phyloP scores from a whole-genome alignment of 257 asterid species.

The Nicotiana tabacum region DNA sequence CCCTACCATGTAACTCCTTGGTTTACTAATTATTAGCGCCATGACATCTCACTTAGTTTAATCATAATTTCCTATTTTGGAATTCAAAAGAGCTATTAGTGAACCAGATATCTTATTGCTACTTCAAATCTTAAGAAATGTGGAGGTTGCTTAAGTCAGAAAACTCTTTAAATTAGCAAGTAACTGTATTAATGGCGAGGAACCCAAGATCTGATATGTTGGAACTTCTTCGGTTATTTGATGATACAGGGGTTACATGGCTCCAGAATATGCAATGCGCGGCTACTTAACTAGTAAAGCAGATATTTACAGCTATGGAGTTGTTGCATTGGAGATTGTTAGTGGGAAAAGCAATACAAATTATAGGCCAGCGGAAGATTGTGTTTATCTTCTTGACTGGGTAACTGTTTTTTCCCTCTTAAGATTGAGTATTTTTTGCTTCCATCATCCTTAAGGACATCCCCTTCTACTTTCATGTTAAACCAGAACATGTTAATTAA shows the following conservation, averaged over 20 bases:
- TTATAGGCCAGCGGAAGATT: conserved; percentile 69
- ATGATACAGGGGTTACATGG: conserved; percentile 83
- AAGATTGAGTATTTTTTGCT: neutral
- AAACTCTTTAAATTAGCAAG: neutral
- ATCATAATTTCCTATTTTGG: neutral
- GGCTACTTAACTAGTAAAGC: conserved; percentile 80
- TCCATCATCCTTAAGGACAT: neutral
- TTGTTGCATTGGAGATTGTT: conserved; percentile 81
- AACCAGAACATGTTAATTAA: neutral
- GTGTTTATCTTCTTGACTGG: conserved; percentile 84
- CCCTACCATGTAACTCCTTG: neutral
- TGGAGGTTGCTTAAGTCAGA: neutral
- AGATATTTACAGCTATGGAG: conserved; percentile 93
- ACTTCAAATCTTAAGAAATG: neutral
- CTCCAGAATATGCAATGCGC: conserved; percentile 94
- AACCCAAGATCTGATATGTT: neutral
- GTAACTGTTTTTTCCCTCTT: conserved; percentile 27
- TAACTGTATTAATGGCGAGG: neutral
- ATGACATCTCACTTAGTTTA: neutral
- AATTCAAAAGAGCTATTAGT: neutral
- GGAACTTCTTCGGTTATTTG: conserved; percentile 9
- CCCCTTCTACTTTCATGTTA: neutral
- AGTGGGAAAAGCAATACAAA: conserved; percentile 92
- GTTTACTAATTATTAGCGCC: neutral
- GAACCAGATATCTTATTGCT: neutral